Percentiles rank a stretch among this genome's conserved stretches.
Conservation (phyloP, 2,329 filamentous ascomycete species). For the Thyridium curvatum region DNA sequence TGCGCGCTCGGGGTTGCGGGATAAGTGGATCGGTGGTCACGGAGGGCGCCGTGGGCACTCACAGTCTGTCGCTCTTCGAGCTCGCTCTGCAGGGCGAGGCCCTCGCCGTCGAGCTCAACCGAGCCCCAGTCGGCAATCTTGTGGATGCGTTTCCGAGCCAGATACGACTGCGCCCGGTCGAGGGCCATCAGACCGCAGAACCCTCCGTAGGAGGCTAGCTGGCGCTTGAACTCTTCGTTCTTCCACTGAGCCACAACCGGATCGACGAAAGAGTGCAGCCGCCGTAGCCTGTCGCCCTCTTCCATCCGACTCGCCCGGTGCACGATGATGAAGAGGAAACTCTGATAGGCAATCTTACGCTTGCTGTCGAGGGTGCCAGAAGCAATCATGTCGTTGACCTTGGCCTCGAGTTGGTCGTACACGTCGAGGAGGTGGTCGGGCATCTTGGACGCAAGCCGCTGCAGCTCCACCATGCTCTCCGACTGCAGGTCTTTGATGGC, state of each 20-base stretch:
- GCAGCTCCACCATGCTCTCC: conserved; percentile 79
- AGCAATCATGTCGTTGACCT: conserved; percentile 73
- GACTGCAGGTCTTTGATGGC: conserved; percentile 84
- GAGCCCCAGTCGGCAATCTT: conserved; percentile 77
- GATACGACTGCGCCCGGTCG: conserved; percentile 73
- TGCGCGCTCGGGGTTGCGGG: too few relatives aligned
- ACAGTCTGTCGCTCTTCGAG: conserved; percentile 71
- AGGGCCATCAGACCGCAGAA: conserved; percentile 80
- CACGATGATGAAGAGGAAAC: conserved; percentile 91
- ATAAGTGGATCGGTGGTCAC: too few relatives aligned
- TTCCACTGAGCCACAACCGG: conserved; percentile 80
- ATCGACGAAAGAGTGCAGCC: conserved; percentile 72
- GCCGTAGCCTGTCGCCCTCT: conserved; percentile 59
- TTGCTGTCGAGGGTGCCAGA: conserved; percentile 73
- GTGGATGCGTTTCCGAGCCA: conserved; percentile 62
- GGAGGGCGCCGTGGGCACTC: too few relatives aligned
- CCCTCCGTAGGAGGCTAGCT: conserved; percentile 66
- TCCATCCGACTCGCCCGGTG: conserved; percentile 78
- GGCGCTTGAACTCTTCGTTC: conserved; percentile 58
- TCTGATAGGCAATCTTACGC: conserved; percentile 77
- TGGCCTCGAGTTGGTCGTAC: conserved; percentile 79
- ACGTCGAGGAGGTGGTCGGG: conserved; percentile 83
- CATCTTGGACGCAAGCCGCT: conserved; percentile 83
- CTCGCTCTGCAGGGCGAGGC: conserved; percentile 69
- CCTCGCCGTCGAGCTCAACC: conserved; percentile 70